Evolutionary conservation across 768 basidiomycete species (phyloP).

Genomic region (Leccinum arenicola): DNA sequence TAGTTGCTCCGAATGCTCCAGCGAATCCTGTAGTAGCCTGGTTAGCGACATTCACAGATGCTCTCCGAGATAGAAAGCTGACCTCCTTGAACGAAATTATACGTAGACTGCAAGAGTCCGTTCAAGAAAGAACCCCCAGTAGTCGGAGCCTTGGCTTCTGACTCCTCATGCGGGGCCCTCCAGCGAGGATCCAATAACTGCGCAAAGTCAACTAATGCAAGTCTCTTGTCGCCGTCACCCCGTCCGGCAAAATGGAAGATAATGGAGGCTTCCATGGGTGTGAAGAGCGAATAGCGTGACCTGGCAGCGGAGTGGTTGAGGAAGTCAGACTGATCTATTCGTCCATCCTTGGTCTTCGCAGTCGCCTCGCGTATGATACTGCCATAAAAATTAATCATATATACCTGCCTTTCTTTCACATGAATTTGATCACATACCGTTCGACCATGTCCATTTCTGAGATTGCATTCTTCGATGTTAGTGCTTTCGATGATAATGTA

Average conservation of each 20-base stretch:
- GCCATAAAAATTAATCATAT: slow-evolving; percentile 4
- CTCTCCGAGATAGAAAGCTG: slow-evolving; percentile 11
- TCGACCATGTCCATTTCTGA: slow-evolving; percentile 96
- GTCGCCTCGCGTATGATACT: slow-evolving; percentile 91
- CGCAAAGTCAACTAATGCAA: slow-evolving; percentile 88
- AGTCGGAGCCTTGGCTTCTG: slow-evolving; percentile 32
- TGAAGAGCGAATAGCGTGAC: slow-evolving; percentile 93
- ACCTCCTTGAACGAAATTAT: slow-evolving; percentile 89
- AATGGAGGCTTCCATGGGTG: slow-evolving; percentile 97
- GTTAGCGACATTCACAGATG: slow-evolving; percentile 12
- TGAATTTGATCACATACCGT: slow-evolving; percentile 42
- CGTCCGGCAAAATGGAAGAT: slow-evolving; percentile 97
- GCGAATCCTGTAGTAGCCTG: slow-evolving; percentile 61
- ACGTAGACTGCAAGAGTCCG: slow-evolving; percentile 64
- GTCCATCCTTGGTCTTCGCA: slow-evolving; percentile 87
- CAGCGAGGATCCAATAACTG: slow-evolving; percentile 90
- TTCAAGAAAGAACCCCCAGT: slow-evolving; percentile 46
- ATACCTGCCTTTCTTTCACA: neutral
- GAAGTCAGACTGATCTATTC: slow-evolving; percentile 96
- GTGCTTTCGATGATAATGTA: neutral
- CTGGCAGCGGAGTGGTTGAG: slow-evolving; percentile 81
- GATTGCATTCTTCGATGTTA: slow-evolving; percentile 5
- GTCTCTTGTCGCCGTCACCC: slow-evolving; percentile 63
- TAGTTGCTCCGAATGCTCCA: slow-evolving; percentile 94
- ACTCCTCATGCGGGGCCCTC: slow-evolving; percentile 64